A percentile compares a stretch with the other conserved stretches of the same genome.
Evolutionary conservation across 2,329 filamentous ascomycete genomes (phyloP).

Genomic region (Ascochyta lentis): DNA sequence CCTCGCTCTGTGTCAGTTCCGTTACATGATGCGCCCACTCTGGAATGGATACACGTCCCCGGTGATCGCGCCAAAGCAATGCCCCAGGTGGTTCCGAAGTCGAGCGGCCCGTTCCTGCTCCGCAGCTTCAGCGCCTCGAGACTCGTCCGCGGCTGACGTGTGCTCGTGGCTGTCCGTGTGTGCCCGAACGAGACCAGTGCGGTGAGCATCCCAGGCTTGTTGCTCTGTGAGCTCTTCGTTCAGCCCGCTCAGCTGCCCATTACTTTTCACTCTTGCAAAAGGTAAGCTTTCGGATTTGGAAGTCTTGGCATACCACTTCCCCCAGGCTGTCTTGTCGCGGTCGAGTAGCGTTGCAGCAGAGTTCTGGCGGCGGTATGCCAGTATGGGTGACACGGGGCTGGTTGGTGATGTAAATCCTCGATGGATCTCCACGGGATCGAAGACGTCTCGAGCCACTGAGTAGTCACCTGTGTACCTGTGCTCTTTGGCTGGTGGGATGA

Average conservation of each 20-base stretch:
- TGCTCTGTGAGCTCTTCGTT: not conserved
- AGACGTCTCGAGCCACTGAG: conserved; percentile 11
- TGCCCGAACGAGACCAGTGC: not conserved
- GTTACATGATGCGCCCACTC: not conserved
- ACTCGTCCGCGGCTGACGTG: not conserved
- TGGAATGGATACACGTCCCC: conserved; percentile 10
- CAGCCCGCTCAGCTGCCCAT: not conserved
- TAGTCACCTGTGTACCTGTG: conserved; percentile 12
- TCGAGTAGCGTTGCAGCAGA: conserved; percentile 15
- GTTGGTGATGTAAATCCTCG: conserved; percentile 16
- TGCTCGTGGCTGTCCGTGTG: not conserved
- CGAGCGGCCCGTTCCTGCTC: conserved; percentile 5
- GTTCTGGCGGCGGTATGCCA: not conserved
- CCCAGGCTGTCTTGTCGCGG: conserved; percentile 14
- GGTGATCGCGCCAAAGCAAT: conserved; percentile 6
- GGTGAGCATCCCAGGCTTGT: conserved; percentile 4
- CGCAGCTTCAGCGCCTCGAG: not conserved
- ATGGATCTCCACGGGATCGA: conserved; percentile 8
- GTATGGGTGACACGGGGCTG: not conserved
- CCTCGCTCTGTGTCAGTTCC: not conserved
- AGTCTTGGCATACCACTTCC: conserved; percentile 12
- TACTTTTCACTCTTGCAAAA: conserved; percentile 2
- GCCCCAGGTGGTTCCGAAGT: not conserved
- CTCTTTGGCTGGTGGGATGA: conserved; percentile 4
- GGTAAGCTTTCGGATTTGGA: conserved; percentile 3